Base-by-base conservation (phyloP, 2,329 filamentous ascomycete genomes). In the Sphaerulina populicola region DNA sequence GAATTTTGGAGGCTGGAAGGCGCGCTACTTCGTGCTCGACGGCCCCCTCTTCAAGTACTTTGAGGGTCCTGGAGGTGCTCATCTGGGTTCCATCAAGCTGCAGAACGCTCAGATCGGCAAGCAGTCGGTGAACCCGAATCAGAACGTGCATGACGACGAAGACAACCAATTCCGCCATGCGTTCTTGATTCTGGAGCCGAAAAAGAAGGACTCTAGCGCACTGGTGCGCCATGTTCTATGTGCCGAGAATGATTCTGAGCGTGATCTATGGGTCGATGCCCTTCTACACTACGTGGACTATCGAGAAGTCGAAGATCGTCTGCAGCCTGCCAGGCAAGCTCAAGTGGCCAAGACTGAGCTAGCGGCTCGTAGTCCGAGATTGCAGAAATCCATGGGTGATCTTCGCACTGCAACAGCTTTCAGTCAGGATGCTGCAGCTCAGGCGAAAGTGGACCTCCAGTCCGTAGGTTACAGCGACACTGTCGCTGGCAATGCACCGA, bases 1-100 rank as follows among this genome's bases (percentile, higher is more conserved):
- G 75, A 97, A 97, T 64, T 98, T 98, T 71, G 93, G 93, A 46
- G 93, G 93, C 44, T 98, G 93, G 93, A 98, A 98, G 70, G 90
- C 89, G 9, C 74, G 83, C 51, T 86, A 81, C 62, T 86, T 86
- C 62, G 76, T 84, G 11, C 72, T 87, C 3, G 80, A 86, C 60
- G 82, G 82, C 8, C 78, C 83, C 4, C 76, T 83, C 51, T 72
- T 98, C 62, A 89, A 86, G 62, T 98, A 98, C 67, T 97, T 87
- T 62, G 93, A 98, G 69, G 81, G 85, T 1, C 89, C 88, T 2
- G 90, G 91, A 44, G 93, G 93, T 40, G 82, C 88, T 12, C 88
- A 96, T 66, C 73, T 97, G 36, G 93, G 93, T 2, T 91, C 88
- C 1, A 97, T 98, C 71, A 96, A 94, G 71, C 77, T 98, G 31